A percentile compares a stretch with the other conserved stretches of the same genome.
phyloP scores from a whole-genome alignment of 345 rosid species.

The Hevea brasiliensis region DNA sequence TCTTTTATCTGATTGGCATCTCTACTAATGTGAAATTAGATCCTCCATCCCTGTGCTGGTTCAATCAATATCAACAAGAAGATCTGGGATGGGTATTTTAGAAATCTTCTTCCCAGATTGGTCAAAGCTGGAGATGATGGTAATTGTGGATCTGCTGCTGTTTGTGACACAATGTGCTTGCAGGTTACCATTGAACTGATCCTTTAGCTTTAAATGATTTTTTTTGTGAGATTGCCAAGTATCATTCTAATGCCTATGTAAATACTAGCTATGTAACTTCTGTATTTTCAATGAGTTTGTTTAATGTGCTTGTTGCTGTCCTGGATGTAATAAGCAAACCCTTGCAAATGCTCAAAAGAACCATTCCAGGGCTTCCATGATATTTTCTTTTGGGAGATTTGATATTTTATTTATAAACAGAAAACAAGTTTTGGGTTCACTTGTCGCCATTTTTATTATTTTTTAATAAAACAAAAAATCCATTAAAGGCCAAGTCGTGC shows the following conservation, averaged over 20 bases:
- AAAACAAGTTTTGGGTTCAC: not conserved
- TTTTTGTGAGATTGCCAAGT: too few relatives aligned
- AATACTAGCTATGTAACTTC: not conserved
- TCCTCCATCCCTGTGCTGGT: conserved; percentile 63
- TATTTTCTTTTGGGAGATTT: not conserved
- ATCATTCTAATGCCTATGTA: not conserved
- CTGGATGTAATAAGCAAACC: not conserved
- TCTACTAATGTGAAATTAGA: conserved; percentile 35
- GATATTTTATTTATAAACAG: not conserved
- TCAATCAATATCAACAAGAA: conserved; percentile 64
- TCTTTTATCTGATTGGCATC: not conserved
- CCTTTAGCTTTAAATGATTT: not conserved
- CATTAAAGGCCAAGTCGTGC: not conserved
- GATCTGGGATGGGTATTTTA: conserved; percentile 78
- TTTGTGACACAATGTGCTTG: conserved; percentile 76
- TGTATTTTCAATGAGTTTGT: not conserved
- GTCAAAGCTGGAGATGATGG: conserved; percentile 79
- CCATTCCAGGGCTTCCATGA: not conserved
- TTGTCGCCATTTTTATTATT: not conserved
- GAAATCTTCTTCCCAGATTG: conserved; percentile 67
- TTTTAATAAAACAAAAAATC: not conserved
- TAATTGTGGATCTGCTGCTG: conserved; percentile 83
- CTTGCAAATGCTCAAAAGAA: not conserved
- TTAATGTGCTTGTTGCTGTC: not conserved
- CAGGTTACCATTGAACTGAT: conserved; percentile 46